Evolutionary conservation across 2,329 filamentous ascomycete genomes (phyloP), one percentile per base, ranked within the genome.

Genomic region (Aspergillus pseudotamarii): DNA sequence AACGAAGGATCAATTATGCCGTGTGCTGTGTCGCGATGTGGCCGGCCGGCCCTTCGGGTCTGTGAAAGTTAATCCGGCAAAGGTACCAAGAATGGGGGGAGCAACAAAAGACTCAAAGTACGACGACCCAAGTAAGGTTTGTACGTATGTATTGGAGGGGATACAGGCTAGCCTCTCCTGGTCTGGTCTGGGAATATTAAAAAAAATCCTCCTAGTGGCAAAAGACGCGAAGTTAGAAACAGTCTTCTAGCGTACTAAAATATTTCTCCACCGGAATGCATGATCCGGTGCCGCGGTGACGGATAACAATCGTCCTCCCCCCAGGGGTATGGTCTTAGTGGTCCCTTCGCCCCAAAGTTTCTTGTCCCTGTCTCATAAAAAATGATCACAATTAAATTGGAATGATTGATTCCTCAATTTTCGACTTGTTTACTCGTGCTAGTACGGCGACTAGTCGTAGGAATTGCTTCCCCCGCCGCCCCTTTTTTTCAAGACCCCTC

Each of bases 211-310:
- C 50, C 60, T 57, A 56, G 61, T 65, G 63, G 63, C 61, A 53
- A 63, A 63, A 50, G 34, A 23, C 30, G 28, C 46, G 16, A 28
- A 28, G 28, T 38, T 38, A 53, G 46, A 23, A 59, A 59, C 57
- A 41, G 21, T 30, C 32, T 41, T 10, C 34, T n/a, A 34, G 36
- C 36, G 58, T 54, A 59, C 48, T 59, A 59, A 59, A 59, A 19
- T n/a, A 19, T 58, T 61, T 59, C 60, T 59, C 63, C 67, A 75
- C 59, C 74, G 74, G 75, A 75, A 75, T 64, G 67, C 66, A 68
- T 62, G 68, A 72, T 72, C 74, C 70, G 70, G 70, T 76, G 72
- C 75, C 75, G 74, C 75, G 74, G 70, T 70, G 75, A 75, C 72
- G 75, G 73, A 72, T 76, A 70, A 64, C 61, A 69, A 59, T 58